A percentile compares a stretch with the other conserved stretches of the same genome.
Evolutionary conservation across 2,329 filamentous ascomycete genomes (phyloP).

Genomic region (Nemania bipapillata): DNA sequence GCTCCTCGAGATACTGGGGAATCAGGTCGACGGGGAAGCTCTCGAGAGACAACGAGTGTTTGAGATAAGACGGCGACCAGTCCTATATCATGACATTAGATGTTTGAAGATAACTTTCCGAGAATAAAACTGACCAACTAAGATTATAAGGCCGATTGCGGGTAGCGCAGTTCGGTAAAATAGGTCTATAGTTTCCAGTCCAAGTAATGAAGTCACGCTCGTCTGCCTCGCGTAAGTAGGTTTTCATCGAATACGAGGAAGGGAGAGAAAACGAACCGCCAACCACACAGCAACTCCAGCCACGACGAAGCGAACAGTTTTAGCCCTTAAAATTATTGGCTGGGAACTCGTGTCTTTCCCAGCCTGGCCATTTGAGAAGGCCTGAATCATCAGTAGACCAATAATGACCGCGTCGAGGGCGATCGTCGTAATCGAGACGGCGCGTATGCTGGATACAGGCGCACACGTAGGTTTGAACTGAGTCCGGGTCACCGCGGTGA

Average conservation of each 20-base stretch:
- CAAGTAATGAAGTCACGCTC: conserved; percentile 64
- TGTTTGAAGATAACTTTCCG: background rate
- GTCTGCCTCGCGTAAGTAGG: conserved; percentile 53
- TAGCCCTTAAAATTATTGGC: conserved; percentile 50
- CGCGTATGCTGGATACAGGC: conserved; percentile 57
- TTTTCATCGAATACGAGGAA: conserved; percentile 27
- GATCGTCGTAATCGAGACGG: conserved; percentile 60
- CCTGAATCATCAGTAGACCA: conserved; percentile 55
- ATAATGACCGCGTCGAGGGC: conserved; percentile 60
- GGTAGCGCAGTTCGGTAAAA: conserved; percentile 63
- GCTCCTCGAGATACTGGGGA: conserved; percentile 55
- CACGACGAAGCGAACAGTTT: conserved; percentile 57
- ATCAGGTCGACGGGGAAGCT: conserved; percentile 52
- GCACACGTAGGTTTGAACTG: conserved; percentile 65
- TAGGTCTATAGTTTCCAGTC: conserved; percentile 57
- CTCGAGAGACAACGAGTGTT: conserved; percentile 49
- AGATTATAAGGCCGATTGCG: conserved; percentile 60
- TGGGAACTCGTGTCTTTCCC: conserved; percentile 43
- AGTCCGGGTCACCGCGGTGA: conserved; percentile 65
- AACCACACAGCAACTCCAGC: conserved; percentile 64
- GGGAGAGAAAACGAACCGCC: conserved; percentile 56
- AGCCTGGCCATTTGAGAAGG: conserved; percentile 54
- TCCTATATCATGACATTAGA: conserved; percentile 48
- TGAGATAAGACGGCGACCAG: conserved; percentile 56
- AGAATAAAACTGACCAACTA: conserved; percentile 59